phyloP scores from a whole-genome alignment of 768 basidiomycete genomes.

The Macrolepiota fuliginosa region DNA sequence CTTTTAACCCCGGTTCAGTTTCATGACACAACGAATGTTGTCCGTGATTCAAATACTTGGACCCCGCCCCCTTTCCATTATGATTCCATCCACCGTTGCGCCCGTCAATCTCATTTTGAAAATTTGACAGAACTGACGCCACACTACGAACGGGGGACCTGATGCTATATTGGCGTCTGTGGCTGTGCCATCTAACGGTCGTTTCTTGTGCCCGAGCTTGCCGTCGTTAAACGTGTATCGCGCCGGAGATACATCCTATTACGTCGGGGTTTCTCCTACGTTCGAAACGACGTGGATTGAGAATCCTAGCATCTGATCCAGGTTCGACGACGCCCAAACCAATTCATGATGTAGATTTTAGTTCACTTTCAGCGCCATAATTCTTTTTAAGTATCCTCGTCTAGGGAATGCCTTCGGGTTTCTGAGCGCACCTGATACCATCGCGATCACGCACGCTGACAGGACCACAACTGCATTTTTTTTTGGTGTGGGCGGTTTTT shows the following conservation, averaged over 20 bases:
- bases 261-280: background rate
- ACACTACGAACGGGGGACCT: background rate
- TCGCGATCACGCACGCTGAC: too few relatives aligned
- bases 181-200: background rate
- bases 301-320: constrained; percentile 42
- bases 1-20: background rate
- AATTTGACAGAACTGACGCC: background rate
- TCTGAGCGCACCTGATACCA: too few relatives aligned
- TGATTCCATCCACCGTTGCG: background rate
- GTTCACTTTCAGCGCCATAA: too few relatives aligned
- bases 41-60: background rate
- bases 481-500: too few relatives aligned
- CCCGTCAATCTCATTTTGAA: background rate
- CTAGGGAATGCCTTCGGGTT: too few relatives aligned
- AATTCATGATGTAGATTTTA: too few relatives aligned
- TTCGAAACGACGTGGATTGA: constrained; percentile 74
- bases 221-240: background rate
- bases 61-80: background rate
- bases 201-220: background rate
- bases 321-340: too few relatives aligned
- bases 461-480: too few relatives aligned
- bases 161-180: background rate
- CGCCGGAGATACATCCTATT: background rate
- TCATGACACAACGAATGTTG: background rate
- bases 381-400: too few relatives aligned